phyloP scores from a whole-genome alignment of 441 rosid genomes.

The Capsella rubella region DNA sequence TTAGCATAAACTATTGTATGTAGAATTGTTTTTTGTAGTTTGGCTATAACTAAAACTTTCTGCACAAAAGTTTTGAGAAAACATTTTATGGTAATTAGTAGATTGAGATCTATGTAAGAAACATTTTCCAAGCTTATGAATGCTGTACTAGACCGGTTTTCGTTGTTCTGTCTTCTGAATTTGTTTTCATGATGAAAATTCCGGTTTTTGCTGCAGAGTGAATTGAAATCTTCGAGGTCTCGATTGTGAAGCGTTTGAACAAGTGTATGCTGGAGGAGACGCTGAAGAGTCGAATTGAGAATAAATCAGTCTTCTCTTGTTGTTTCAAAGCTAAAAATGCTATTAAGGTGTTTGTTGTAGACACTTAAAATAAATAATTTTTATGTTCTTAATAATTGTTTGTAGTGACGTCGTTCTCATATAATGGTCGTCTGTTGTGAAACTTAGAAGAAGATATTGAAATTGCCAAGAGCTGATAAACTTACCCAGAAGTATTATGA shows the following conservation, averaged over 20 bases:
- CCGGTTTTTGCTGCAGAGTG: constrained; percentile 40
- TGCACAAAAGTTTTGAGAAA: not conserved
- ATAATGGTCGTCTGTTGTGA: not conserved
- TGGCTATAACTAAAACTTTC: not conserved
- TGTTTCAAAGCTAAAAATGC: constrained; percentile 12
- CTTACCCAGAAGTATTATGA: not conserved
- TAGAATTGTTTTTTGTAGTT: not conserved
- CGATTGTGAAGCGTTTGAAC: constrained; percentile 33
- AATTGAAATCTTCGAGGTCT: constrained; percentile 37
- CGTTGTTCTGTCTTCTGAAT: not conserved
- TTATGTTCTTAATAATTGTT: constrained; percentile 2
- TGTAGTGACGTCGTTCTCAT: constrained; percentile 14
- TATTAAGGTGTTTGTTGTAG: constrained; percentile 2
- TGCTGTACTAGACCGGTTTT: not conserved
- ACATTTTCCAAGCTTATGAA: constrained; percentile 3
- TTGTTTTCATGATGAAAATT: not conserved
- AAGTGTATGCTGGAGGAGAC: constrained; percentile 25
- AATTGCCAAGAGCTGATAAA: not conserved
- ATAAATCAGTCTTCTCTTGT: constrained; percentile 36
- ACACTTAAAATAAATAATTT: not conserved
- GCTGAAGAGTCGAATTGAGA: constrained; percentile 16
- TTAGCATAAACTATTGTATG: not conserved
- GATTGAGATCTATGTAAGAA: not conserved
- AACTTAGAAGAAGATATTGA: not conserved
- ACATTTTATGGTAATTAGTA: not conserved